These are phyloP conservation scores for Entomortierella beljakovae DNA, from an alignment of 192 early-diverging fungal species.

Conservation along the genomic window DNA sequence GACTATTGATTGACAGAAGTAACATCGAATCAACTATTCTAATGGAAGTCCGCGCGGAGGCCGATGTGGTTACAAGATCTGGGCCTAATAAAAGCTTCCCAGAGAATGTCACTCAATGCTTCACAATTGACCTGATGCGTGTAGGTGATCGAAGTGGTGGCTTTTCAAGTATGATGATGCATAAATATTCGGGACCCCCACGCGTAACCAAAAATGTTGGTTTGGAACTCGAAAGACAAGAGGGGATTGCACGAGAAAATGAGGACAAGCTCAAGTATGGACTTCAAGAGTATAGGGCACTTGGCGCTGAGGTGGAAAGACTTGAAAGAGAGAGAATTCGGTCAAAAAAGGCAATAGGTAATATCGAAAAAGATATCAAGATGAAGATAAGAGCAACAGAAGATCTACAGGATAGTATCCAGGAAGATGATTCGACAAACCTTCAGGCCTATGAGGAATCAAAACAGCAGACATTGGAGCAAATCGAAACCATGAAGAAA, in stretches of 20 bases:
- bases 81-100: constrained; percentile 63
- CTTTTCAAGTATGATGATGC: constrained; percentile 48
- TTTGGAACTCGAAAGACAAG: constrained; percentile 55
- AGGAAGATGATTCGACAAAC: constrained; percentile 73
- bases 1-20: constrained; percentile 75
- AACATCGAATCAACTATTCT: constrained; percentile 78
- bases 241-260: constrained; percentile 38
- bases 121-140: constrained; percentile 68
- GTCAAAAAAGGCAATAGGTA: constrained; percentile 5
- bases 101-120: constrained; percentile 70
- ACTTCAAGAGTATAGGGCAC: constrained; percentile 1
- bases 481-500: constrained; percentile 67
- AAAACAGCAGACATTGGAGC: constrained; percentile 55
- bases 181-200: constrained; percentile 52
- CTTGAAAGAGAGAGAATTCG: neutral
- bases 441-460: constrained; percentile 68
- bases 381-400: constrained; percentile 17
- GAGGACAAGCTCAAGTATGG: constrained; percentile 52
- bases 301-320: constrained; percentile 5
- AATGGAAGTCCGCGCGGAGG: constrained; percentile 66
- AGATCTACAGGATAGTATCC: constrained; percentile 12
- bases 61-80: constrained; percentile 55
- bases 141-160: constrained; percentile 66
- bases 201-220: constrained; percentile 38
- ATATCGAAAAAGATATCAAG: constrained; percentile 22